Conservation (phyloP, 1,284 basidiomycete species). For the Moesziomyces antarcticus region DNA sequence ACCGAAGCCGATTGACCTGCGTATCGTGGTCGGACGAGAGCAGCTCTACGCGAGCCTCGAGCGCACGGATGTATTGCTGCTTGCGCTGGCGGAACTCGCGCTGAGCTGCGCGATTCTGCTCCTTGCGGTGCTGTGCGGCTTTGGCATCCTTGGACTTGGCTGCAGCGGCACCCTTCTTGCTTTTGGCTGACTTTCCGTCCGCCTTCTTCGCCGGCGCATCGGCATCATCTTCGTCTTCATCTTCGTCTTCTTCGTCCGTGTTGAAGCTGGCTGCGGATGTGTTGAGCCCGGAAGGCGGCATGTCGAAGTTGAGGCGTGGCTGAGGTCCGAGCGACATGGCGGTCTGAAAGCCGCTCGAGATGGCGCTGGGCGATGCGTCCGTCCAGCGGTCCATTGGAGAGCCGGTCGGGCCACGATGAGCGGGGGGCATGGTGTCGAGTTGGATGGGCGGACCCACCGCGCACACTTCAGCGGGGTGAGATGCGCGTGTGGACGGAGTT, state of each 20-base stretch:
- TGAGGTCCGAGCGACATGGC: constrained; percentile 59
- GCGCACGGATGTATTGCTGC: constrained; percentile 63
- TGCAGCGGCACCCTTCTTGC: constrained; percentile 23
- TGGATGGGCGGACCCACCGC: too few species aligned
- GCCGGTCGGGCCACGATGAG: constrained; percentile 49
- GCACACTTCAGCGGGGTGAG: too few species aligned
- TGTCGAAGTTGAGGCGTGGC: constrained; percentile 19
- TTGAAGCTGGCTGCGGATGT: constrained; percentile 22
- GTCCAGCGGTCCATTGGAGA: constrained; percentile 59
- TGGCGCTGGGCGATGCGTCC: constrained; percentile 52
- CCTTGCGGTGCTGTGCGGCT: constrained; percentile 51
- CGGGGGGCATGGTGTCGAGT: constrained; percentile 37
- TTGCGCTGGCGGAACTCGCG: constrained; percentile 63
- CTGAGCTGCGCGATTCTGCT: constrained; percentile 62
- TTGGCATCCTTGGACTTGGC: constrained; percentile 36
- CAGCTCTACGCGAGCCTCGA: constrained; percentile 61
- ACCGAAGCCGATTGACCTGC: constrained; percentile 60
- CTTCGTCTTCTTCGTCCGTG: constrained; percentile 46
- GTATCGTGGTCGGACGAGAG: constrained; percentile 61
- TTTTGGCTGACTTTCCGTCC: constrained; percentile 19
- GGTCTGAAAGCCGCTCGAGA: constrained; percentile 50
- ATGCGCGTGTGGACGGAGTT: too few species aligned
- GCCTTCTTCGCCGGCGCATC: constrained; percentile 31
- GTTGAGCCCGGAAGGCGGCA: constrained; percentile 13
- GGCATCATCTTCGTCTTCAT: constrained; percentile 47